phyloP scores from a whole-genome alignment of 129 eudicot species.

The Dittrichia graveolens region DNA sequence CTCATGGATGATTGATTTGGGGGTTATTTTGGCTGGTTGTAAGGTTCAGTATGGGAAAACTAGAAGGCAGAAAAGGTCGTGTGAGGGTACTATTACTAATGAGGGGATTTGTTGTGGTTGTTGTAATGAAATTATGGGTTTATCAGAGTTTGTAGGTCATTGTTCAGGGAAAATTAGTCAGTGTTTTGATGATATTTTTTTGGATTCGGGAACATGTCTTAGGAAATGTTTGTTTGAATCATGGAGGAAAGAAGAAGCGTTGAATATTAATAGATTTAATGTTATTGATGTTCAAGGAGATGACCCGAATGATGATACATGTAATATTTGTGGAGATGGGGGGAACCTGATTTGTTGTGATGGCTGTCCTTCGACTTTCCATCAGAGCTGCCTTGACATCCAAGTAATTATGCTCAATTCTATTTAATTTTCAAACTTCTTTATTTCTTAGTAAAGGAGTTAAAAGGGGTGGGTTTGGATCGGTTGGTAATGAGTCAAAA shows the following conservation, averaged over 20 bases:
- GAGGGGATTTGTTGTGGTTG: slow-evolving; percentile 78
- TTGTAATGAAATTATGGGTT: slow-evolving; percentile 48
- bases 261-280: slow-evolving; percentile 39
- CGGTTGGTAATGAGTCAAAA: background rate
- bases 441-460: background rate
- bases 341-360: slow-evolving; percentile 95
- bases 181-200: slow-evolving; percentile 46
- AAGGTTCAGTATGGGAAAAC: slow-evolving; percentile 63
- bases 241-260: slow-evolving; percentile 72
- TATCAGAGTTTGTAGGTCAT: slow-evolving; percentile 63
- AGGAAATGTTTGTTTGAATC: slow-evolving; percentile 63
- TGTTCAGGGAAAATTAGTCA: slow-evolving; percentile 47
- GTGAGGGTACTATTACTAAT: slow-evolving; percentile 60
- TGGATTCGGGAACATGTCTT: slow-evolving; percentile 67
- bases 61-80: slow-evolving; percentile 33
- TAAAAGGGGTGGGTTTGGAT: background rate
- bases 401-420: slow-evolving; percentile 45
- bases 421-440: background rate
- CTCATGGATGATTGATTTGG: slow-evolving; percentile 89
- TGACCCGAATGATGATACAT: slow-evolving; percentile 93
- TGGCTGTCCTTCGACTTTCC: slow-evolving; percentile 96
- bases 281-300: slow-evolving; percentile 59
- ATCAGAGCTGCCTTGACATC: slow-evolving; percentile 67
- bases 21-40: slow-evolving; percentile 46
- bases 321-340: slow-evolving; percentile 94